A percentile compares a stretch with the other conserved stretches of the same genome.
phyloP scores from a whole-genome alignment of 371 early-diverging fungal genomes.

The Lichtheimia ornata region DNA sequence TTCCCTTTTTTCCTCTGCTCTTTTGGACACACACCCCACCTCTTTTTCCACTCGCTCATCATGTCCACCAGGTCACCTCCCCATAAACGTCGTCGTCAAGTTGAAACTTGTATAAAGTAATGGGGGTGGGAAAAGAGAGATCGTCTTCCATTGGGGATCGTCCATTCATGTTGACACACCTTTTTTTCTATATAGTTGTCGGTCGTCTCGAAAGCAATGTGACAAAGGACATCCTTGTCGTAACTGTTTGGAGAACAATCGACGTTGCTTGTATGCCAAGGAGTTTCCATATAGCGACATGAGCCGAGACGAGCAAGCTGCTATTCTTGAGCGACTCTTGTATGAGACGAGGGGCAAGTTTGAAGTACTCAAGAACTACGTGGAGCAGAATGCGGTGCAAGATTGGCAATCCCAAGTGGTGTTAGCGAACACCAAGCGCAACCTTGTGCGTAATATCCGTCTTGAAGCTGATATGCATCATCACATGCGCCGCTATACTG shows the following conservation, averaged over 20 bases:
- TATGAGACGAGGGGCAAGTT: constrained; percentile 22
- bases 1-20: constrained; percentile 1
- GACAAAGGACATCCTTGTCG: constrained; percentile 26
- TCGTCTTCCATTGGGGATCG: background rate
- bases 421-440: constrained; percentile 17
- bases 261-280: constrained; percentile 24
- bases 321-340: constrained; percentile 22
- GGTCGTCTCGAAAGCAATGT: constrained; percentile 29
- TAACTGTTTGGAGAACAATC: constrained; percentile 24
- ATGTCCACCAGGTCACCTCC: constrained; percentile 12
- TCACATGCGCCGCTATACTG: constrained; percentile 22
- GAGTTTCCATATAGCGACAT: constrained; percentile 23
- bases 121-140: background rate
- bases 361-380: constrained; percentile 18
- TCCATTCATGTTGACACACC: background rate
- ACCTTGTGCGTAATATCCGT: constrained; percentile 21
- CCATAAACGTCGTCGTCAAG: constrained; percentile 21
- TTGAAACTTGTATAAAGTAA: constrained; percentile 28
- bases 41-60: background rate
- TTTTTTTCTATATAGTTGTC: constrained; percentile 15
- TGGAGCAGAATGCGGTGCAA: constrained; percentile 14
- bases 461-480: constrained; percentile 23
- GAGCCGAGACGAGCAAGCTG: constrained; percentile 19
- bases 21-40: background rate
- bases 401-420: constrained; percentile 22